These are phyloP conservation scores for Vitis hybrid DNA, from an alignment of 177 flowering plant genomes.

Conservation along the genomic window DNA sequence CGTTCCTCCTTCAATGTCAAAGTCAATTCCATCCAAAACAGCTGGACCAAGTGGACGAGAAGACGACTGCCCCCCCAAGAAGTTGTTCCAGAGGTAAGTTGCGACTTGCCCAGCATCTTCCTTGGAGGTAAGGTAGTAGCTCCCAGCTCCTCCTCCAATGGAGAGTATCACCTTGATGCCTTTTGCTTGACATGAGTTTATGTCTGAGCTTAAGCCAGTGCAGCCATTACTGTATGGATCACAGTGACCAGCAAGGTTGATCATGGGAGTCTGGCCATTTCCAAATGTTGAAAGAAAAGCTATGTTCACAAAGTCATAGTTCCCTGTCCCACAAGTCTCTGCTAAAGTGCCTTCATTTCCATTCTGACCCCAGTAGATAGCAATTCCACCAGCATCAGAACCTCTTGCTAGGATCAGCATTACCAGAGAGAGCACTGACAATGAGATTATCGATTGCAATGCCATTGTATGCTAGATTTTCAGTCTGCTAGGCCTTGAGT, in stretches of 20 bases:
- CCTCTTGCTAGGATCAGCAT: not conserved
- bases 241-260: slow-evolving; percentile 27
- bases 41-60: no score
- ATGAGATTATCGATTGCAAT: not conserved
- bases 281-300: slow-evolving; percentile 24
- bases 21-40: not conserved
- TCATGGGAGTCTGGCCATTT: slow-evolving; percentile 15
- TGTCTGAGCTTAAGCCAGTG: slow-evolving; percentile 18
- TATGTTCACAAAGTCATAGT: slow-evolving; percentile 20
- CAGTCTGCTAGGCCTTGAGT: no score
- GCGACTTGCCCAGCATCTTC: not conserved
- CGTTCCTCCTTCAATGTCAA: not conserved
- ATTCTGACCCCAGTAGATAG: slow-evolving; percentile 29
- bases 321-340: slow-evolving; percentile 20
- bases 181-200: not conserved
- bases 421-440: slow-evolving; percentile 8
- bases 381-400: slow-evolving; percentile 21
- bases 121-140: not conserved
- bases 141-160: slow-evolving; percentile 3
- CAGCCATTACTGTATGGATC: slow-evolving; percentile 25
- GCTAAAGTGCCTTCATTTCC: slow-evolving; percentile 25
- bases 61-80: no score
- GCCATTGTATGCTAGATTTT: slow-evolving; percentile 8
- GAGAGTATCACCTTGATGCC: not conserved
- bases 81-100: no score